Conservation (phyloP, 1,284 basidiomycete species). For the Papiliotrema nemorosa region DNA sequence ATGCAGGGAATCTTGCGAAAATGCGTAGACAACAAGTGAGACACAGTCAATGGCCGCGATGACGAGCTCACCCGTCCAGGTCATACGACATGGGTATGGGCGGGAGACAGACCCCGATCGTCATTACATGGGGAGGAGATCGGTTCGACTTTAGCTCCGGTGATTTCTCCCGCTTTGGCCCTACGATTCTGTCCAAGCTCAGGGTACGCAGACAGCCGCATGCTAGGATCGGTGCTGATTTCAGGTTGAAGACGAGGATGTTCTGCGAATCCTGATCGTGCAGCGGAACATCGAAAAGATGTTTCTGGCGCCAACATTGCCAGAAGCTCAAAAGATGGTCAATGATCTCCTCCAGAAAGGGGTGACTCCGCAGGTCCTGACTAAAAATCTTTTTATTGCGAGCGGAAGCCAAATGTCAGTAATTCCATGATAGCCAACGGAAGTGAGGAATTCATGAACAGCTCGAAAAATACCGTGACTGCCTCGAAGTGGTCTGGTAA, state of each 20-base stretch:
- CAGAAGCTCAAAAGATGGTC: constrained; percentile 54
- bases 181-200: constrained; percentile 80
- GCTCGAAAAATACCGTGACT: too few relatives aligned
- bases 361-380: neutral
- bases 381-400: too few relatives aligned
- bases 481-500: constrained; percentile 1
- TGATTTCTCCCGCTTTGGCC: constrained; percentile 58
- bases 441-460: neutral
- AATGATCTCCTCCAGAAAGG: neutral
- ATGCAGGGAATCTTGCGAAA: constrained; percentile 52
- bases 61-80: too few relatives aligned
- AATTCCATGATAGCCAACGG: neutral
- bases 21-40: neutral
- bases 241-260: constrained; percentile 70
- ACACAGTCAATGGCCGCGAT: too few relatives aligned
- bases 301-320: constrained; percentile 62
- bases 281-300: constrained; percentile 66
- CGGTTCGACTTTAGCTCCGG: constrained; percentile 70
- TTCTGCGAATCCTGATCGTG: constrained; percentile 79
- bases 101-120: constrained; percentile 50
- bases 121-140: constrained; percentile 67
- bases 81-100: too few relatives aligned
- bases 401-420: neutral
- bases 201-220: neutral
- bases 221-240: neutral